Percentiles rank a stretch among this genome's conserved stretches.
phyloP scores from a whole-genome alignment of 2,329 filamentous ascomycete species.

The Stachybotrys chlorohalonatus region DNA sequence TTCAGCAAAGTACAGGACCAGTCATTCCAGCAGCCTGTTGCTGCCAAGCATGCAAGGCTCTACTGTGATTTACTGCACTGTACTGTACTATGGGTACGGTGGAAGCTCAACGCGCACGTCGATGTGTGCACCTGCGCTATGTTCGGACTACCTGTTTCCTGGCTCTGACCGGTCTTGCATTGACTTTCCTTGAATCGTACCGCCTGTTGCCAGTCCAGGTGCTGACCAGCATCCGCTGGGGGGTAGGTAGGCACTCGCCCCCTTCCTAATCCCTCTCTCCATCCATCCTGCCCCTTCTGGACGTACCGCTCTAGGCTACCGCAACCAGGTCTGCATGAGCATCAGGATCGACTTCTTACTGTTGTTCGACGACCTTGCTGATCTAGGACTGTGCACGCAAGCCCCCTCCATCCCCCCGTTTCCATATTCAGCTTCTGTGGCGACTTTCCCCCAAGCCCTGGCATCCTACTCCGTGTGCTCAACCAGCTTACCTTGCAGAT shows the following conservation, averaged over 20 bases:
- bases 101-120: neutral
- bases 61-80: too few relatives aligned
- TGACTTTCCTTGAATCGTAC: neutral
- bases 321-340: neutral
- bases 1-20: too few relatives aligned
- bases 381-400: neutral
- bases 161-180: neutral
- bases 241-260: neutral
- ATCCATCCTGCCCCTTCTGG: neutral
- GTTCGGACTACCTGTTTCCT: neutral
- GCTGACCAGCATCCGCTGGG: neutral
- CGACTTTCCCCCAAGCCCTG: neutral
- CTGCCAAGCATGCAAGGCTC: too few relatives aligned
- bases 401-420: neutral
- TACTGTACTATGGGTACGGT: too few relatives aligned
- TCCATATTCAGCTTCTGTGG: neutral
- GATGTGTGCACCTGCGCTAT: neutral
- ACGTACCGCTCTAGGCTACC: neutral
- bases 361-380: neutral
- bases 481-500: neutral
- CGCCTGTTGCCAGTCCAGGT: neutral
- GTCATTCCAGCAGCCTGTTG: too few relatives aligned
- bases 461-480: neutral
- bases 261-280: neutral
- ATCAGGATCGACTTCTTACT: too few relatives aligned